A percentile compares a stretch with the other conserved stretches of the same genome.
Conservation (phyloP, 2,329 filamentous ascomycete species). For the Bipolaris oryzae region DNA sequence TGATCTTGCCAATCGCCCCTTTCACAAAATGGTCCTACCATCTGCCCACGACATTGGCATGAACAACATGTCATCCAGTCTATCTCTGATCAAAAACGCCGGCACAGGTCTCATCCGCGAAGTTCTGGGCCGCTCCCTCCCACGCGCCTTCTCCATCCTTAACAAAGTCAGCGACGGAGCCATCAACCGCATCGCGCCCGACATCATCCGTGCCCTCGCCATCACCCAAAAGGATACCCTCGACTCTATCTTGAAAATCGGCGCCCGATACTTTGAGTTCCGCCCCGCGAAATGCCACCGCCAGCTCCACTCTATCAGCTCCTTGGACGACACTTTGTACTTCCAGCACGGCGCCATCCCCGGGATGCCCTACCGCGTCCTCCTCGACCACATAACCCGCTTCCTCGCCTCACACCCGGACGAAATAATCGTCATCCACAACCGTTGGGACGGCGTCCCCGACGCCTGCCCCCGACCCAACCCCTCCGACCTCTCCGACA, state of each 20-base stretch:
- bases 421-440: slow-evolving; percentile 58
- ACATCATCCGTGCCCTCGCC: slow-evolving; percentile 57
- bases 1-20: slow-evolving; percentile 49
- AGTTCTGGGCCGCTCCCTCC: slow-evolving; percentile 35
- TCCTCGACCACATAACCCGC: slow-evolving; percentile 50
- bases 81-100: slow-evolving; percentile 49
- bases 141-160: slow-evolving; percentile 31
- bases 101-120: slow-evolving; percentile 42
- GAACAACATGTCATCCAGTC: slow-evolving; percentile 57
- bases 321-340: slow-evolving; percentile 55
- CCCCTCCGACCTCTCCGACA: slow-evolving; percentile 50
- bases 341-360: slow-evolving; percentile 60
- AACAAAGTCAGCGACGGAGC: slow-evolving; percentile 38
- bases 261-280: slow-evolving; percentile 61
- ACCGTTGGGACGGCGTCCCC: slow-evolving; percentile 59
- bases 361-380: slow-evolving; percentile 55
- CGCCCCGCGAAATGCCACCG: slow-evolving; percentile 57
- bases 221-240: slow-evolving; percentile 60
- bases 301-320: slow-evolving; percentile 45
- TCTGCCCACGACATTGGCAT: slow-evolving; percentile 58
- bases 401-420: slow-evolving; percentile 52
- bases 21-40: slow-evolving; percentile 54
- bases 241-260: slow-evolving; percentile 53
- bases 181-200: slow-evolving; percentile 40
- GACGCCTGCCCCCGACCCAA: slow-evolving; percentile 53